phyloP scores from a whole-genome alignment of 2,329 filamentous ascomycete species.

The Trichoderma sp. region DNA sequence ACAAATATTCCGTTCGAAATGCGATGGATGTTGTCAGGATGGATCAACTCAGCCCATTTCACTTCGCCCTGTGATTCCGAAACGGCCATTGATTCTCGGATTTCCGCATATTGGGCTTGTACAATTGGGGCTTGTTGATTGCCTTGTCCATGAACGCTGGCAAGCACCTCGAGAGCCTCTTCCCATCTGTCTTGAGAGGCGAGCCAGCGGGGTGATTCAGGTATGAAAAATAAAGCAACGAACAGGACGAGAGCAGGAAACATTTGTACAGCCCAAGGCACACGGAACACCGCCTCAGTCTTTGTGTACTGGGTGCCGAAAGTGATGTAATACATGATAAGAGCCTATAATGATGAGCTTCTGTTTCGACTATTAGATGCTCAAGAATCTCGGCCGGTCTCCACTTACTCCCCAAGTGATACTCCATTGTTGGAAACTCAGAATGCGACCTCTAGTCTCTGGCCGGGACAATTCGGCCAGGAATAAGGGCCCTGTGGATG shows the following conservation, averaged over 20 bases:
- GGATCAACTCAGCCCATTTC: constrained; percentile 1
- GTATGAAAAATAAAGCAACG: not conserved
- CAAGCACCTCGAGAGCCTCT: not conserved
- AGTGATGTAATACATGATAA: constrained; percentile 9
- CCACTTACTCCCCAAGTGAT: constrained; percentile 1
- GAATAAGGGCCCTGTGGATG: not conserved
- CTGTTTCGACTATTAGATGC: not conserved
- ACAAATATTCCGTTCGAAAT: constrained; percentile 8
- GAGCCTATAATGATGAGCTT: not conserved
- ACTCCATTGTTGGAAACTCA: constrained; percentile 14
- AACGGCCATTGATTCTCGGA: constrained; percentile 5
- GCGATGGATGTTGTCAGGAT: constrained; percentile 11
- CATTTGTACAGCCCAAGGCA: constrained; percentile 4
- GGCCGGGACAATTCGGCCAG: not conserved
- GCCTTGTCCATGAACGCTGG: not conserved
- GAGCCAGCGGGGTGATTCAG: constrained; percentile 9
- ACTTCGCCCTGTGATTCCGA: constrained; percentile 4
- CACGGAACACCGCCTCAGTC: not conserved
- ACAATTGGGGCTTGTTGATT: not conserved
- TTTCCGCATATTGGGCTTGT: constrained; percentile 4
- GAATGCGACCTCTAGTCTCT: not conserved
- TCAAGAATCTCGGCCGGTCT: too few relatives aligned
- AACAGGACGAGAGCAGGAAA: not conserved
- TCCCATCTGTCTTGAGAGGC: constrained; percentile 12
- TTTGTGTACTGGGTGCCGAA: not conserved